A percentile compares a stretch with the other conserved stretches of the same genome.
Evolutionary conservation across 2,329 filamentous ascomycete genomes (phyloP).

Genomic region (Trichoderma polysporum): DNA sequence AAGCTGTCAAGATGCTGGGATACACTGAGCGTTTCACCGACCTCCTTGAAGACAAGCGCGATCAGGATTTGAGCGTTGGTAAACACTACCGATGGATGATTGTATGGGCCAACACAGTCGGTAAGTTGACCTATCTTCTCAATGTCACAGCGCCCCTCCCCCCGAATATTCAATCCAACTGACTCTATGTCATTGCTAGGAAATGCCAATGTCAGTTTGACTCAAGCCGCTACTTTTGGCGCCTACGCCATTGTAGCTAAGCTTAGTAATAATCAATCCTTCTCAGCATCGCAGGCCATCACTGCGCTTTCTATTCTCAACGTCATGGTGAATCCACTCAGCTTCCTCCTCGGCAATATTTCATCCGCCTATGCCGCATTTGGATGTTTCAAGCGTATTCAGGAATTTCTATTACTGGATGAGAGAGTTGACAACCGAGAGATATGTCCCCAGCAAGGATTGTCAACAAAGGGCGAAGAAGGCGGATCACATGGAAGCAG

Average conservation of each 20-base stretch:
- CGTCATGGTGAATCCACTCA: constrained; percentile 32
- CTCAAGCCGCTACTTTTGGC: constrained; percentile 34
- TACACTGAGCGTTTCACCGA: constrained; percentile 30
- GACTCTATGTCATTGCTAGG: constrained; percentile 17
- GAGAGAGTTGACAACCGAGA: constrained; percentile 29
- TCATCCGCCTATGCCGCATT: constrained; percentile 30
- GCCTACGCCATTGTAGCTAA: constrained; percentile 33
- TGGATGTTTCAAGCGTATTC: constrained; percentile 34
- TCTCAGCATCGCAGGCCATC: constrained; percentile 34
- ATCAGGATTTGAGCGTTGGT: constrained; percentile 29
- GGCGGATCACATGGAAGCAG: background rate
- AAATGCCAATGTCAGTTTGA: constrained; percentile 30
- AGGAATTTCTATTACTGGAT: constrained; percentile 31
- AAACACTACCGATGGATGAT: constrained; percentile 30
- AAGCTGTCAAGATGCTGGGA: constrained; percentile 38
- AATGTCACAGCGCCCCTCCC: too few species aligned
- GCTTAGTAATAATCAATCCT: constrained; percentile 27
- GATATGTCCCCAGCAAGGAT: constrained; percentile 17
- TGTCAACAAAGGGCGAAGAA: background rate
- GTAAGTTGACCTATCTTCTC: constrained; percentile 22
- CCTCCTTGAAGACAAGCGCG: constrained; percentile 29
- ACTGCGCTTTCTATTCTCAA: constrained; percentile 33
- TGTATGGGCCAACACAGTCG: constrained; percentile 31
- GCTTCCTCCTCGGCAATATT: constrained; percentile 29
- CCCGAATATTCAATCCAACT: background rate